phyloP scores from a whole-genome alignment of 306 rosid genomes.

The Casuarina glauca region DNA sequence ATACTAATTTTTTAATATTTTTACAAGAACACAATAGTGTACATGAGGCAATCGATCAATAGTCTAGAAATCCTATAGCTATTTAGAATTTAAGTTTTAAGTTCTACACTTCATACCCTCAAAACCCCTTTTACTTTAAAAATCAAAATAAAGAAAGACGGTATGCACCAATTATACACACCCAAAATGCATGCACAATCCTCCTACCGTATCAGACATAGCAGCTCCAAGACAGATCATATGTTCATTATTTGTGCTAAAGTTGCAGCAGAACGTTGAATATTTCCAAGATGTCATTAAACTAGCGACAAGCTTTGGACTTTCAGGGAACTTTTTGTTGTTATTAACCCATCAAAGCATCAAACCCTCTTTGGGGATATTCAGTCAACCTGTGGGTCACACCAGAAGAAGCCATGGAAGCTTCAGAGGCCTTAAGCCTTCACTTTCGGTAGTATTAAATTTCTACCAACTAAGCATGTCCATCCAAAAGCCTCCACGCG shows the following conservation, averaged over 20 bases:
- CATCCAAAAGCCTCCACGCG: slow-evolving; percentile 19
- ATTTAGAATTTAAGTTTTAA: too few species aligned
- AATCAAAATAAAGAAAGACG: too few species aligned
- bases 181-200: slow-evolving; percentile 25
- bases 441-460: slow-evolving; percentile 13
- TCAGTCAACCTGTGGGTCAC: slow-evolving; percentile 41
- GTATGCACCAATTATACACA: not conserved
- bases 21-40: too few species aligned
- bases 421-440: slow-evolving; percentile 23
- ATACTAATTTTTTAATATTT: too few species aligned
- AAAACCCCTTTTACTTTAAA: too few species aligned
- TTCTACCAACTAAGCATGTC: not conserved
- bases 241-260: not conserved
- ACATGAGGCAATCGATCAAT: too few species aligned
- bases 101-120: too few species aligned
- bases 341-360: slow-evolving; percentile 27
- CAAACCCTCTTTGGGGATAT: slow-evolving; percentile 4
- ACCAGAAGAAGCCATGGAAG: slow-evolving; percentile 28
- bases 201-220: not conserved
- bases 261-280: not conserved
- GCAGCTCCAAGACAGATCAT: not conserved
- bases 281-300: not conserved
- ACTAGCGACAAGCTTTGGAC: slow-evolving; percentile 19
- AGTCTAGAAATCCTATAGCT: too few species aligned
- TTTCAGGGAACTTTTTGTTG: slow-evolving; percentile 21